Evolutionary conservation across 1,284 basidiomycete species (phyloP).

Genomic region (Irpex rosettiformis): DNA sequence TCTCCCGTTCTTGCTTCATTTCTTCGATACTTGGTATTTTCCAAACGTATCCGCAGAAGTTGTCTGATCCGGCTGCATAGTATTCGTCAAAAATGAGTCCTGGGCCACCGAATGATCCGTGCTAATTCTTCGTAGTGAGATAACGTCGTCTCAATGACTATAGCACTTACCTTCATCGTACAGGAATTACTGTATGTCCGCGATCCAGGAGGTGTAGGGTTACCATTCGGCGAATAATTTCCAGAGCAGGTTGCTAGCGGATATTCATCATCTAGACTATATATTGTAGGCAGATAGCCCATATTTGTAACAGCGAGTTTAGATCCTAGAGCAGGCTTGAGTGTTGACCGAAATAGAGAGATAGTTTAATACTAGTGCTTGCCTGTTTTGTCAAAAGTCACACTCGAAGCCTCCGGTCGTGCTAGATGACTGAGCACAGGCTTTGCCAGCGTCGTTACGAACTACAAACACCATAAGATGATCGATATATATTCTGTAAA

Average conservation of each 20-base stretch:
- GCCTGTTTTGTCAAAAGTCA: slow-evolving; percentile 65
- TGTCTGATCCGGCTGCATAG: slow-evolving; percentile 74
- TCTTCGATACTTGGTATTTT: slow-evolving; percentile 50
- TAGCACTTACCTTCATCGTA: slow-evolving; percentile 64
- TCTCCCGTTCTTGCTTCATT: slow-evolving; percentile 41
- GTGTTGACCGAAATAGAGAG: no score
- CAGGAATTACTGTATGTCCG: slow-evolving; percentile 67
- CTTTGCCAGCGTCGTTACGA: slow-evolving; percentile 58
- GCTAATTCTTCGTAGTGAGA: slow-evolving; percentile 35
- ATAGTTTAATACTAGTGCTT: no score
- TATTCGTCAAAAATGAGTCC: slow-evolving; percentile 50
- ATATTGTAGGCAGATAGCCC: slow-evolving; percentile 69
- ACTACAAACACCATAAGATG: slow-evolving; percentile 39
- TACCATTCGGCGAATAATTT: slow-evolving; percentile 49
- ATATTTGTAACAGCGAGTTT: slow-evolving; percentile 62
- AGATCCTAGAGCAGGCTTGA: slow-evolving; percentile 12
- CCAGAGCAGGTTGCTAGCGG: slow-evolving; percentile 69
- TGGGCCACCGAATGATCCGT: slow-evolving; percentile 69
- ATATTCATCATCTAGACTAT: slow-evolving; percentile 55
- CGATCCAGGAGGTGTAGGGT: slow-evolving; percentile 38
- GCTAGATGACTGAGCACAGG: slow-evolving; percentile 36
- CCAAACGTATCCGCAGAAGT: slow-evolving; percentile 82
- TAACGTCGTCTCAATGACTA: neutral
- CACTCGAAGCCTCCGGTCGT: slow-evolving; percentile 63
- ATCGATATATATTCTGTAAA: neutral